Conservation (phyloP, 2,329 filamentous ascomycete species). For the Nemania sp. region DNA sequence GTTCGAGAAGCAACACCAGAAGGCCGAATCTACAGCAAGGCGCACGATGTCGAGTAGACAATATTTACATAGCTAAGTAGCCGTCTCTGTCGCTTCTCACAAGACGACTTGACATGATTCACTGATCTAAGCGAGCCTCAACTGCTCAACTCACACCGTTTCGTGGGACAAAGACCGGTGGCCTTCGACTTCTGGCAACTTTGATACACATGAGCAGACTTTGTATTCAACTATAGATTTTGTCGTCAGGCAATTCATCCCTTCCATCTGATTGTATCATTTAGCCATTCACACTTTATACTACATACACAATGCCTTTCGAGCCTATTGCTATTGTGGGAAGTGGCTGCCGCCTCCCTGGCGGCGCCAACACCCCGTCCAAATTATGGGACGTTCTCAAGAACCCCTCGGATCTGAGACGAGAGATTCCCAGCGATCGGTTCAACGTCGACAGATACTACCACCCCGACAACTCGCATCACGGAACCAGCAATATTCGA, state of each 20-base stretch:
- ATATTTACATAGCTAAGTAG: not conserved
- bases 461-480: slow-evolving; percentile 27
- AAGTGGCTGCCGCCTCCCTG: slow-evolving; percentile 26
- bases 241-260: not conserved
- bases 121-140: not conserved
- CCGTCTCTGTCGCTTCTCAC: not conserved
- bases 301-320: not conserved
- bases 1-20: not conserved
- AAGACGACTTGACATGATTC: not conserved
- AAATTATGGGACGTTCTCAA: slow-evolving; percentile 25
- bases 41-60: not conserved
- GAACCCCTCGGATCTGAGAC: slow-evolving; percentile 13
- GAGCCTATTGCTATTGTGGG: slow-evolving; percentile 31
- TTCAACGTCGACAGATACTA: slow-evolving; percentile 43
- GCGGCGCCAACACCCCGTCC: slow-evolving; percentile 15
- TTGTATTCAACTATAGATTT: not conserved
- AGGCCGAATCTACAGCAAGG: not conserved
- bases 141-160: not conserved
- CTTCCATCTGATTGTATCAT: not conserved
- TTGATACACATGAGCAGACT: not conserved
- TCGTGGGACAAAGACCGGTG: not conserved
- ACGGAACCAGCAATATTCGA: not conserved
- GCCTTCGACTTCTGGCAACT: not conserved
- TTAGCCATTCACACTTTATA: not conserved
- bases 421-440: slow-evolving; percentile 37